phyloP scores from a whole-genome alignment of 2,329 filamentous ascomycete species.

The Xylariales sp. region DNA sequence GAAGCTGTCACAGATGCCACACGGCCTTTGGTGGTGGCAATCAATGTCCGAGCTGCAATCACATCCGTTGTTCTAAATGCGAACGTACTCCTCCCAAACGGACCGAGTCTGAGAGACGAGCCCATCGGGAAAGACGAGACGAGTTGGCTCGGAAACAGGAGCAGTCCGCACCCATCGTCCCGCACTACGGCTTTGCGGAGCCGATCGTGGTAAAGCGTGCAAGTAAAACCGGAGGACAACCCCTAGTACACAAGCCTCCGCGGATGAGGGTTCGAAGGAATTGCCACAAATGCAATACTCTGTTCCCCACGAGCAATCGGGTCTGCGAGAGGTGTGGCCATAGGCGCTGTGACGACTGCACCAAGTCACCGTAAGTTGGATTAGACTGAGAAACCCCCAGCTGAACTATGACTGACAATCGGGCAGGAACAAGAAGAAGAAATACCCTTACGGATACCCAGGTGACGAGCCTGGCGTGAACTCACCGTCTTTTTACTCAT shows the following conservation, averaged over 20 bases:
- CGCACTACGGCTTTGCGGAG: constrained; percentile 46
- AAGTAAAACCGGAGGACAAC: constrained; percentile 62
- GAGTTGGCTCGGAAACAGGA: constrained; percentile 43
- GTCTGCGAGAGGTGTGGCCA: constrained; percentile 67
- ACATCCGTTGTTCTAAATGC: constrained; percentile 77
- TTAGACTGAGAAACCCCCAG: too few species aligned
- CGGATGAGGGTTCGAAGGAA: constrained; percentile 69
- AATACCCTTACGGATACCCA: constrained; percentile 66
- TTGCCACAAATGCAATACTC: constrained; percentile 68
- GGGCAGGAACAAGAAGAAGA: constrained; percentile 61
- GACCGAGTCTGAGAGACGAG: constrained; percentile 49
- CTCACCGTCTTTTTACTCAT: constrained; percentile 51
- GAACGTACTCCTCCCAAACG: constrained; percentile 67
- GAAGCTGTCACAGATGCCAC: constrained; percentile 76
- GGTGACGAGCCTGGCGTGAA: constrained; percentile 55
- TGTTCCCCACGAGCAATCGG: constrained; percentile 55
- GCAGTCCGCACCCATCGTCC: constrained; percentile 49
- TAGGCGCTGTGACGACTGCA: constrained; percentile 73
- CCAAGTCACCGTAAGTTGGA: constrained; percentile 70
- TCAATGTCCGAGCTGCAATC: constrained; percentile 71
- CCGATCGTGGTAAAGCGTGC: constrained; percentile 56
- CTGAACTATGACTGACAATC: too few species aligned
- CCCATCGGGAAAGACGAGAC: constrained; percentile 47
- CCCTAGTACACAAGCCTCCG: constrained; percentile 66
- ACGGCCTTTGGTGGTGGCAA: constrained; percentile 68